Conservation (phyloP, 2,329 filamentous ascomycete species). For the Cytospora piceicola region DNA sequence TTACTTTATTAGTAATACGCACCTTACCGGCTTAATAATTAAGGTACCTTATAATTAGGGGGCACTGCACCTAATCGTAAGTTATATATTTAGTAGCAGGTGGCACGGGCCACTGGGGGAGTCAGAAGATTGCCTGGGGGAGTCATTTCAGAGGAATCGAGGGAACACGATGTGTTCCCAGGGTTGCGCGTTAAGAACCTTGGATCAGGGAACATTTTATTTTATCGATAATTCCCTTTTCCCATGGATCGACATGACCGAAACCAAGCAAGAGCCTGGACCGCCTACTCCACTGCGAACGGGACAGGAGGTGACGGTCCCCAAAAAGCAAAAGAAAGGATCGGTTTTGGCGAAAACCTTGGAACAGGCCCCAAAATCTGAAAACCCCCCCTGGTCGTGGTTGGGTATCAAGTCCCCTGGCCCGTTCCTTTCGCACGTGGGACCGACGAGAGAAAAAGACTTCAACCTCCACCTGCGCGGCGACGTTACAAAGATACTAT, state of each 20-base stretch:
- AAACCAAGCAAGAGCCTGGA: not conserved
- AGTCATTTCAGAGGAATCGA: too few relatives aligned
- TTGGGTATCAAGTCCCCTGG: not conserved
- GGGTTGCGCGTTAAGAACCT: not conserved
- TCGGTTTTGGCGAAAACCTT: not conserved
- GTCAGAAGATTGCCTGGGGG: too few relatives aligned
- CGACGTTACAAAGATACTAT: not conserved
- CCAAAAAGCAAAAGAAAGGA: not conserved
- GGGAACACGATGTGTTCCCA: not conserved
- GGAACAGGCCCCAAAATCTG: not conserved
- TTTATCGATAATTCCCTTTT: conserved; percentile 1
- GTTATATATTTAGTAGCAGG: too few relatives aligned
- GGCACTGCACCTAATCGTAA: too few relatives aligned
- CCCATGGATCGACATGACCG: not conserved
- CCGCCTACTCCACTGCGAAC: not conserved
- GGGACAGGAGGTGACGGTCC: not conserved
- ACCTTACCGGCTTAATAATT: too few relatives aligned
- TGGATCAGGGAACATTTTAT: not conserved
- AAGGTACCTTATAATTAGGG: too few relatives aligned
- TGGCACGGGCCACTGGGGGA: too few relatives aligned
- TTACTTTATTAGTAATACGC: too few relatives aligned
- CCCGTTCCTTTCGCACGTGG: not conserved
- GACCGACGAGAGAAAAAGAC: too few relatives aligned
- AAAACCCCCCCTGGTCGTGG: not conserved
- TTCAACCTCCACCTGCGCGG: not conserved